phyloP scores from a whole-genome alignment of 805 yeast species.

The Isabelozyma gotoi region DNA sequence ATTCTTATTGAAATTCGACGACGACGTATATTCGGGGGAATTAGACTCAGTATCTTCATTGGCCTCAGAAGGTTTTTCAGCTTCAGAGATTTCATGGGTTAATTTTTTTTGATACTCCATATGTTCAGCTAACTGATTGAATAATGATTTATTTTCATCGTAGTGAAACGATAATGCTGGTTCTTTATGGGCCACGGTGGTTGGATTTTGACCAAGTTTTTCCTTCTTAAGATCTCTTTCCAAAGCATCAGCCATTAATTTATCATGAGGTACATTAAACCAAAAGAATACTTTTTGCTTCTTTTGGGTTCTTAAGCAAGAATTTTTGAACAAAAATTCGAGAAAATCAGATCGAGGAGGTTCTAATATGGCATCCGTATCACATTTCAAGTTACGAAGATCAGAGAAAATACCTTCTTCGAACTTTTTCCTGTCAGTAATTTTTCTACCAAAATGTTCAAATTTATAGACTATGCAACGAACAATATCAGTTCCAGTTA shows the following conservation, averaged over 20 bases:
- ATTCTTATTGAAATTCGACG: constrained; percentile 3
- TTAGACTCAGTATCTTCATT: constrained; percentile 4
- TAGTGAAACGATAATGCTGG: constrained; percentile 79
- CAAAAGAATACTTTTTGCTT: constrained; percentile 96
- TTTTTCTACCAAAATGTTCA: constrained; percentile 83
- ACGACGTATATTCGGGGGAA: constrained; percentile 14
- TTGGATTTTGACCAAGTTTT: constrained; percentile 54
- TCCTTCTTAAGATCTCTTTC: constrained; percentile 91
- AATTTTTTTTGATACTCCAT: constrained; percentile 26
- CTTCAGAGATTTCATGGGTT: constrained; percentile 8
- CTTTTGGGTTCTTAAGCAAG: constrained; percentile 90
- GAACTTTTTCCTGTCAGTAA: constrained; percentile 85
- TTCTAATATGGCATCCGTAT: constrained; percentile 83
- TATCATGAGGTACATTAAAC: constrained; percentile 94
- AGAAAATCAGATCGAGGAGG: constrained; percentile 83
- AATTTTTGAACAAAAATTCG: constrained; percentile 79
- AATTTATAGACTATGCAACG: constrained; percentile 86
- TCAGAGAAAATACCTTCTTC: constrained; percentile 97
- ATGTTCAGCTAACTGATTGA: constrained; percentile 54
- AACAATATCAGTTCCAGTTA: constrained; percentile 96
- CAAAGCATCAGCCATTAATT: constrained; percentile 86
- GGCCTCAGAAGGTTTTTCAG: constrained; percentile 1
- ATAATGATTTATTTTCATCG: constrained; percentile 51
- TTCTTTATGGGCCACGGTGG: constrained; percentile 71
- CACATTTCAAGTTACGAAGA: constrained; percentile 80